Evolutionary conservation across 139 green algal genomes (phyloP).

Genomic region (Ettlia oleoabundans): DNA sequence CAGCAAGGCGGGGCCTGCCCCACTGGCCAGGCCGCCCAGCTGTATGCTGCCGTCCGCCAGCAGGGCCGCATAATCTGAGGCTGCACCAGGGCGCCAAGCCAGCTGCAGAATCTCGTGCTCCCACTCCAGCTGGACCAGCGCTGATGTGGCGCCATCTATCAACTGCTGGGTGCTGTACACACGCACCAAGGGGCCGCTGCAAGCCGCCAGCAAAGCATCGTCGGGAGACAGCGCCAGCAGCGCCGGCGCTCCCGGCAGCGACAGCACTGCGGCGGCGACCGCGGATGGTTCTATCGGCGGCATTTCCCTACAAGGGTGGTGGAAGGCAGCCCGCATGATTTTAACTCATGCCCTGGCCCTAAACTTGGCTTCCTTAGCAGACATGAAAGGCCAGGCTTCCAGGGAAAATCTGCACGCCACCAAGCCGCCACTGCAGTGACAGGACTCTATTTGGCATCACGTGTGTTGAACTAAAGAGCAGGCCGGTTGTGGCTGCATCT

Average conservation of each 20-base stretch:
- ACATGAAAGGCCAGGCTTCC: background rate
- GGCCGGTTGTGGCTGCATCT: background rate
- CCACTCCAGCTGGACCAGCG: background rate
- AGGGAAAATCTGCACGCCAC: too few relatives aligned
- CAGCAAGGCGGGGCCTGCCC: background rate
- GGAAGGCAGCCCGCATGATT: background rate
- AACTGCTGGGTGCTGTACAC: constrained; percentile 32
- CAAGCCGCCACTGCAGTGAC: too few relatives aligned
- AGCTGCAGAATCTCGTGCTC: background rate
- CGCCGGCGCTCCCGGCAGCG: background rate
- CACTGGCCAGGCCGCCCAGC: background rate
- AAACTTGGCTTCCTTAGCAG: background rate
- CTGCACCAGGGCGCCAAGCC: background rate
- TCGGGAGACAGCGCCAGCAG: constrained; percentile 33
- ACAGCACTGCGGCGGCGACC: background rate
- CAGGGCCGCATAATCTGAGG: constrained; percentile 18
- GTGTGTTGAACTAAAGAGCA: background rate
- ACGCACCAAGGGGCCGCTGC: background rate
- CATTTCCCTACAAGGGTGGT: constrained; percentile 29
- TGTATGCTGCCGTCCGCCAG: constrained; percentile 9
- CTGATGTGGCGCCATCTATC: background rate
- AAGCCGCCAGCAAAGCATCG: constrained; percentile 11
- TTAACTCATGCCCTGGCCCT: background rate
- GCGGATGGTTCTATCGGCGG: background rate
- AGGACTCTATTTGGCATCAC: too few relatives aligned